Percentiles rank a stretch among this genome's conserved stretches.
Evolutionary conservation across 2,329 filamentous ascomycete genomes (phyloP).

Genomic region (Cytospora chrysosperma): DNA sequence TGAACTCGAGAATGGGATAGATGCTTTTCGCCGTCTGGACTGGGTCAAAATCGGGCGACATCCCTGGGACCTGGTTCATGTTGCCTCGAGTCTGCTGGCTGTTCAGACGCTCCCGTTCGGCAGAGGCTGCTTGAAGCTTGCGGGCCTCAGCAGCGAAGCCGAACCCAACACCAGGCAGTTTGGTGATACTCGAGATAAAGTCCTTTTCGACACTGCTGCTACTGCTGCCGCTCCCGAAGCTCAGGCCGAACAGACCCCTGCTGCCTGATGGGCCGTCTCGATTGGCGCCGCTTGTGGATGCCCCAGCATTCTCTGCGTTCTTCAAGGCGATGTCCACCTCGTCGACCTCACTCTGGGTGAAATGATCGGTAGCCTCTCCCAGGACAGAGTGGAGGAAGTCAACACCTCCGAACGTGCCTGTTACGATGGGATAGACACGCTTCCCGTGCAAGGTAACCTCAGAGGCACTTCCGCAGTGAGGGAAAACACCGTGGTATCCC

Average conservation of each 20-base stretch:
- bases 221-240: slow-evolving; percentile 37
- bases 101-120: slow-evolving; percentile 63
- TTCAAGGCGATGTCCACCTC: slow-evolving; percentile 74
- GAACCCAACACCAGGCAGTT: slow-evolving; percentile 69
- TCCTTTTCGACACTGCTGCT: slow-evolving; percentile 40
- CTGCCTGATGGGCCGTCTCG: slow-evolving; percentile 24
- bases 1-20: slow-evolving; percentile 91
- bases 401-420: slow-evolving; percentile 73
- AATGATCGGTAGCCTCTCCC: slow-evolving; percentile 77
- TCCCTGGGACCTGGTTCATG: slow-evolving; percentile 66
- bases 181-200: slow-evolving; percentile 71
- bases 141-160: slow-evolving; percentile 67
- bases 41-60: slow-evolving; percentile 74
- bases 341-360: slow-evolving; percentile 81
- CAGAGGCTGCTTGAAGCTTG: slow-evolving; percentile 59
- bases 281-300: slow-evolving; percentile 31
- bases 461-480: slow-evolving; percentile 67
- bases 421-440: slow-evolving; percentile 71
- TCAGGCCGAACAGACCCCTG: slow-evolving; percentile 35
- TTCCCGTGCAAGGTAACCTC: slow-evolving; percentile 66
- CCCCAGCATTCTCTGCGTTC: slow-evolving; percentile 52
- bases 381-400: slow-evolving; percentile 80
- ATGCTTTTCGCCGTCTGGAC: slow-evolving; percentile 77
- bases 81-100: slow-evolving; percentile 42
- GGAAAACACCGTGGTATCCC: slow-evolving; percentile 66